A percentile compares a stretch with the other conserved stretches of the same genome.
Conservation (phyloP, 805 yeast genomes). For the Starmerella asiatica region DNA sequence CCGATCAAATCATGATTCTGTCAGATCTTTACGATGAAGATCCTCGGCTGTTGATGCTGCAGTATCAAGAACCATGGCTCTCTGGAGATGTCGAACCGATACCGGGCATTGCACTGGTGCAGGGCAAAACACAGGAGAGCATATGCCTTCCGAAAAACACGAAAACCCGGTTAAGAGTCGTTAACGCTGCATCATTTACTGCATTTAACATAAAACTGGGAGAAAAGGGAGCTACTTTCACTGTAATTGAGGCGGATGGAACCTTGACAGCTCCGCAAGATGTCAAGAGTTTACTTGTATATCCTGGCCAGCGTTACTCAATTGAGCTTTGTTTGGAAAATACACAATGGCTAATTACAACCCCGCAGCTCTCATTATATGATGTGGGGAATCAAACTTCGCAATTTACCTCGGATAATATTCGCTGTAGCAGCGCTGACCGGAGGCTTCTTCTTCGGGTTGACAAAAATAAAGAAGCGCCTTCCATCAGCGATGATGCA, state of each 20-base stretch:
- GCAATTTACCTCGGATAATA: not conserved
- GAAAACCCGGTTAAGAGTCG: slow-evolving; percentile 20
- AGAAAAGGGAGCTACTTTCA: slow-evolving; percentile 21
- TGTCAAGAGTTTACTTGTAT: slow-evolving; percentile 24
- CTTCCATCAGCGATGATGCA: not conserved
- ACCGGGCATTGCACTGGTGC: slow-evolving; percentile 33
- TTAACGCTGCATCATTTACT: slow-evolving; percentile 27
- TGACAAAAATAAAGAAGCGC: not conserved
- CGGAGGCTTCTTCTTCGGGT: not conserved
- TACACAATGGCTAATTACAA: not conserved
- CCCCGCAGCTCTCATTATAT: slow-evolving; percentile 5
- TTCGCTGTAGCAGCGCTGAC: not conserved
- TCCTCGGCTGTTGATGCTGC: slow-evolving; percentile 27
- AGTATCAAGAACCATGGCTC: slow-evolving; percentile 30
- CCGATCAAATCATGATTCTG: slow-evolving; percentile 28
- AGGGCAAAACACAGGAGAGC: slow-evolving; percentile 26
- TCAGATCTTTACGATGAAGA: slow-evolving; percentile 32
- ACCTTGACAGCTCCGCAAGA: slow-evolving; percentile 20
- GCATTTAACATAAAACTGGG: slow-evolving; percentile 25
- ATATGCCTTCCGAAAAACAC: slow-evolving; percentile 11
- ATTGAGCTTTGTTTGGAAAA: slow-evolving; percentile 36
- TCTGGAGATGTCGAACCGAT: slow-evolving; percentile 30
- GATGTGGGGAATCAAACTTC: slow-evolving; percentile 1
- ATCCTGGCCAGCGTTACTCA: slow-evolving; percentile 74
- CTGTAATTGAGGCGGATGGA: slow-evolving; percentile 29